Conservation (phyloP, 2,329 filamentous ascomycete species). For the Exophiala bonariae region DNA sequence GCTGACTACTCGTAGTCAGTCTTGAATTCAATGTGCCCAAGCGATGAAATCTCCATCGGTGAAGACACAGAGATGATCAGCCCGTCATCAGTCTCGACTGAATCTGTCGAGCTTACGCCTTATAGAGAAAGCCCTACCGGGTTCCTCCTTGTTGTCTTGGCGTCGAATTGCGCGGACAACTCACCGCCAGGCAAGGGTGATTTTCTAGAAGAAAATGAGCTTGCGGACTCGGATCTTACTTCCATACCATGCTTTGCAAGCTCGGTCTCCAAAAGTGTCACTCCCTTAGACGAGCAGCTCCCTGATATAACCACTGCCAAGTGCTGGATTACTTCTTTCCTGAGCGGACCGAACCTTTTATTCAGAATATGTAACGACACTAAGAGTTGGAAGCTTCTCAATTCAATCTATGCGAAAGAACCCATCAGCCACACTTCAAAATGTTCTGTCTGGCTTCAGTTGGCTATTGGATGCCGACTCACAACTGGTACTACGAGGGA, state of each 20-base stretch:
- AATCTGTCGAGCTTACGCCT: background rate
- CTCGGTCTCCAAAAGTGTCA: background rate
- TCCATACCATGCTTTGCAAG: background rate
- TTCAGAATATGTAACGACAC: background rate
- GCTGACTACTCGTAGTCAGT: background rate
- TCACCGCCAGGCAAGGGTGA: background rate
- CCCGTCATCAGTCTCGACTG: background rate
- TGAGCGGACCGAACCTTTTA: background rate
- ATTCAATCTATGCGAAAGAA: slow-evolving; percentile 4
- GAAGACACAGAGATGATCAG: background rate
- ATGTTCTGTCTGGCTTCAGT: slow-evolving; percentile 5
- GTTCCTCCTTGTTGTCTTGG: slow-evolving; percentile 1
- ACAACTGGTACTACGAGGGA: slow-evolving; percentile 1
- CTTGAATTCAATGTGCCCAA: background rate
- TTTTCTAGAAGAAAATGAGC: background rate
- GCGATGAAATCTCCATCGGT: background rate
- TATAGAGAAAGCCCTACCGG: slow-evolving; percentile 1
- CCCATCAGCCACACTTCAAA: background rate
- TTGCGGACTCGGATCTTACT: background rate
- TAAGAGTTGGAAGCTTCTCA: slow-evolving; percentile 2
- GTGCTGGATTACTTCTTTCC: background rate
- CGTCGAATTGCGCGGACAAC: slow-evolving; percentile 1
- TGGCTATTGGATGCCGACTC: slow-evolving; percentile 1
- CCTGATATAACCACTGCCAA: slow-evolving; percentile 3
- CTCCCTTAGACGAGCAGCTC: slow-evolving; percentile 1